Conservation (phyloP, 805 yeast species). For the Spathaspora arborariae region DNA sequence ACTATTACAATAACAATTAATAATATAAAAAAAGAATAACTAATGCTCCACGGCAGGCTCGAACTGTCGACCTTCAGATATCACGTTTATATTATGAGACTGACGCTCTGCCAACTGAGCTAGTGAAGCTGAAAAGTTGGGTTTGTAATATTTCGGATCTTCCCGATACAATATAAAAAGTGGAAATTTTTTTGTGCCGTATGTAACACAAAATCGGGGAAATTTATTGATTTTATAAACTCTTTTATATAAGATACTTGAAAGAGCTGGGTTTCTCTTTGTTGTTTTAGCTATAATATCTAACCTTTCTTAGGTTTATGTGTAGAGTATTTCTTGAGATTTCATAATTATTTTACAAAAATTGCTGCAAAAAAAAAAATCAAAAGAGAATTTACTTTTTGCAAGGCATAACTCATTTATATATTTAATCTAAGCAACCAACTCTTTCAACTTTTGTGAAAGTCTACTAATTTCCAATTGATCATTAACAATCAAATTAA, state of each 20-base stretch:
- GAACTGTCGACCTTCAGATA: conserved; percentile 46
- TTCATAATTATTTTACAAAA: too few relatives aligned
- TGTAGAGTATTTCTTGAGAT: too few relatives aligned
- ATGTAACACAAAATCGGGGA: too few relatives aligned
- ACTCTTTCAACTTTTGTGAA: background rate
- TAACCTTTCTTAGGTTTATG: too few relatives aligned
- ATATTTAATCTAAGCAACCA: background rate
- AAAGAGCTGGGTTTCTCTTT: too few relatives aligned
- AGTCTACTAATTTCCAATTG: background rate
- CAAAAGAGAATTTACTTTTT: too few relatives aligned
- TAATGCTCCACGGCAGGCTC: conserved; percentile 45
- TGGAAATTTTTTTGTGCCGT: too few relatives aligned
- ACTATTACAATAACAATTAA: background rate
- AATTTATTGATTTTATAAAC: too few relatives aligned
- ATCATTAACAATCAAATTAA: background rate
- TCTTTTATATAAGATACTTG: too few relatives aligned
- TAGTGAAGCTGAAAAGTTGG: conserved; percentile 7
- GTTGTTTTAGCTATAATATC: too few relatives aligned
- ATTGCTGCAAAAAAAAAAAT: too few relatives aligned
- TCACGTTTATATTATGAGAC: conserved; percentile 24
- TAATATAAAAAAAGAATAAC: conserved; percentile 10
- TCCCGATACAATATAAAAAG: background rate
- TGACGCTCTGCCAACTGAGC: conserved; percentile 18
- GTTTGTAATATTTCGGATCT: background rate
- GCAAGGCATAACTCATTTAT: too few relatives aligned